phyloP scores from a whole-genome alignment of 2,329 filamentous ascomycete genomes.

The Orbilia quercus region DNA sequence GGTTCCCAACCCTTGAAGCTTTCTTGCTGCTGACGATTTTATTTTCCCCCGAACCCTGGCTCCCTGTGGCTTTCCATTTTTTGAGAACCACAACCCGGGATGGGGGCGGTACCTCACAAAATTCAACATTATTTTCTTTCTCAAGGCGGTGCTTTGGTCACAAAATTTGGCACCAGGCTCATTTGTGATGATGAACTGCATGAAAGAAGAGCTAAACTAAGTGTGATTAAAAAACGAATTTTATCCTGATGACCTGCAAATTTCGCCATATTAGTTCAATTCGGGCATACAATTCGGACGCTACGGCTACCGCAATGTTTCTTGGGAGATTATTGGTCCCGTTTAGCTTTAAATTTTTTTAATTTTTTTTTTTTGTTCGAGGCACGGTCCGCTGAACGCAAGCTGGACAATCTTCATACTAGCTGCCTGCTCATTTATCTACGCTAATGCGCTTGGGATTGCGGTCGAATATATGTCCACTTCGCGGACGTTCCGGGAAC shows the following conservation, averaged over 20 bases:
- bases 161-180: conserved; percentile 33
- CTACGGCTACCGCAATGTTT: conserved; percentile 11
- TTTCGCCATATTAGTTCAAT: conserved; percentile 55
- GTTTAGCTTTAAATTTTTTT: too few species aligned
- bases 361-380: conserved; percentile 19
- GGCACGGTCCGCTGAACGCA: conserved; percentile 42
- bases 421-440: too few species aligned
- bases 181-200: conserved; percentile 51
- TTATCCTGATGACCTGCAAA: conserved; percentile 53
- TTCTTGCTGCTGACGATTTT: conserved; percentile 42
- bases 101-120: conserved; percentile 43
- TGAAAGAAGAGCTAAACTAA: neutral
- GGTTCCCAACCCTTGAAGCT: conserved; percentile 37
- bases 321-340: conserved; percentile 18
- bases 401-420: neutral
- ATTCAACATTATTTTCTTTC: conserved; percentile 5
- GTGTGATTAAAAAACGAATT: conserved; percentile 27
- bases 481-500: conserved; percentile 44
- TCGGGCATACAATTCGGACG: neutral
- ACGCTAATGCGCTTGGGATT: conserved; percentile 4
- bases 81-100: conserved; percentile 30
- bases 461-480: conserved; percentile 39
- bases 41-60: conserved; percentile 40
- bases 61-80: conserved; percentile 46
- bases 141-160: conserved; percentile 36